Evolutionary conservation across 345 rosid species (phyloP), one percentile per base, ranked within the genome.

Genomic region (Noccaea caerulescens): DNA sequence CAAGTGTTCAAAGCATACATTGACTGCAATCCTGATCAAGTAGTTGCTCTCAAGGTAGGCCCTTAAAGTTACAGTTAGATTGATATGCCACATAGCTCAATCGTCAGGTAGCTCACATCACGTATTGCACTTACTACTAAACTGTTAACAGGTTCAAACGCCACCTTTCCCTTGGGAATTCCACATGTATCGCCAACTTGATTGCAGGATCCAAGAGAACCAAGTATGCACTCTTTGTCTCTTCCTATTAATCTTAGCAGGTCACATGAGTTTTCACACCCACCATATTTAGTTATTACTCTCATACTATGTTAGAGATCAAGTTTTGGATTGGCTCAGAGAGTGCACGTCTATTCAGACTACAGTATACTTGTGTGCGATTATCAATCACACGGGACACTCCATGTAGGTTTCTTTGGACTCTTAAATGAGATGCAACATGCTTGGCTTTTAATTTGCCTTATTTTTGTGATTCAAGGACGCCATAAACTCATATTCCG

Each of bases 101-200:
- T 50, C 42, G 4, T 46, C 43, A 68, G 63, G 27, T 62, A 63
- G 30, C 55, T 63, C 67, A 46, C 62, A 39, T 34, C 37, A 11
- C 57, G 47, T 16, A 63, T 18, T 27, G 49, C 58, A 41, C 66
- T 42, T 45, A 37, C 46, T 55, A 37, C 33, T 37, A 27, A 27
- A 27, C 59, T 44, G 68, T 56, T 82, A 64, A 61, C 88, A 91
- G 99, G 83, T 94, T 77, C 99, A 94, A 83, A 85, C 76, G 78
- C 99, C 97, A 62, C 82, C 97, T 63, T 89, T 91, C 69, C 95
- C 95, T 54, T 94, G 96, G 97, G 99, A 94, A 54, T 94, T 94
- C 72, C 81, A 94, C 88, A 82, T 94, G 88, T 94, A 94, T 75
- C 88, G 97, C 58, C 96, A 84, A 76, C 95, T 94, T 69, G 99